Evolutionary conservation across 1,139 yeast species (phyloP).

Genomic region (Candida neerlandica): DNA sequence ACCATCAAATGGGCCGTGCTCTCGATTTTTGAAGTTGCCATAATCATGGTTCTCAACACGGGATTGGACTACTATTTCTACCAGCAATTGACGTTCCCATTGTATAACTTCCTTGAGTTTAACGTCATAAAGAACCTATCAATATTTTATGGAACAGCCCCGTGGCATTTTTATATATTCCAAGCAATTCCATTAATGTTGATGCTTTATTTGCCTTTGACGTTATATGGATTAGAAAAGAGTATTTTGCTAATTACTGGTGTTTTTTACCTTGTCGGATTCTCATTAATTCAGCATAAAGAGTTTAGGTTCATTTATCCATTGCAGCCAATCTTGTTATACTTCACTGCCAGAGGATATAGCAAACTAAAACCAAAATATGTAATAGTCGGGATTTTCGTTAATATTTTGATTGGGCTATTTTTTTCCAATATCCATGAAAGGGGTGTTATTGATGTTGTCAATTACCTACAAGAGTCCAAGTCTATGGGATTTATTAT

Average conservation of each 20-base stretch:
- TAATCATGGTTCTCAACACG: slow-evolving; percentile 36
- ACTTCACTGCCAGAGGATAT: slow-evolving; percentile 16
- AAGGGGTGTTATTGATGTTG: slow-evolving; percentile 77
- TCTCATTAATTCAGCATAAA: slow-evolving; percentile 76
- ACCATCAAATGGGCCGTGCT: slow-evolving; percentile 16
- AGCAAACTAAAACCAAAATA: slow-evolving; percentile 6
- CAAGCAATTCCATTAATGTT: slow-evolving; percentile 83
- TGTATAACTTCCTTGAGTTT: slow-evolving; percentile 70
- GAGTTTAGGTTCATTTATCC: slow-evolving; percentile 93
- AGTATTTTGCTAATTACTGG: slow-evolving; percentile 75
- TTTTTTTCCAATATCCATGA: slow-evolving; percentile 74
- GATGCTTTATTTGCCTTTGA: slow-evolving; percentile 66
- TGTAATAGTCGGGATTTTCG: slow-evolving; percentile 20
- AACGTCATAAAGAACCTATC: slow-evolving; percentile 76
- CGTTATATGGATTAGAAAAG: slow-evolving; percentile 44
- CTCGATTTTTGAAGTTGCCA: slow-evolving; percentile 18
- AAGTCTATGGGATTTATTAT: slow-evolving; percentile 75
- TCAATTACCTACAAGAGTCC: slow-evolving; percentile 46
- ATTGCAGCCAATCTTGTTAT: slow-evolving; percentile 62
- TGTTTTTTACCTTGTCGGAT: slow-evolving; percentile 61
- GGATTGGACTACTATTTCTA: slow-evolving; percentile 65
- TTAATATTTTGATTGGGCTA: slow-evolving; percentile 48
- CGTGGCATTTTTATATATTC: slow-evolving; percentile 80
- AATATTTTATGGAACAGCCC: slow-evolving; percentile 80
- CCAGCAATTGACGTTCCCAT: slow-evolving; percentile 59